Base-by-base conservation (phyloP, 2,329 filamentous ascomycete genomes). In the Celoporthe dispersa region DNA sequence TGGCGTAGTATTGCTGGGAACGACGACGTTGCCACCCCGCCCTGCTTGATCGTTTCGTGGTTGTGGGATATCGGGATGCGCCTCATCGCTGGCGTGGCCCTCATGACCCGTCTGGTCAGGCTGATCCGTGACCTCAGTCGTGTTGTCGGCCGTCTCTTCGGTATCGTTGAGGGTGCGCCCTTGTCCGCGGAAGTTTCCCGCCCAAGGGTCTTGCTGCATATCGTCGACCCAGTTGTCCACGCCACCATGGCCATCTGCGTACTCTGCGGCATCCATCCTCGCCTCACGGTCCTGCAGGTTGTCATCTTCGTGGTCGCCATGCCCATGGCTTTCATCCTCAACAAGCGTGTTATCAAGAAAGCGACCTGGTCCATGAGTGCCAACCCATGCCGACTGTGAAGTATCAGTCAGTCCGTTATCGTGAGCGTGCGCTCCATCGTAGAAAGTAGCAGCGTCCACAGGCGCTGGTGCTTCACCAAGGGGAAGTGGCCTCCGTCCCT, bases 401-500 rank as follows among this genome's bases (percentile, higher is more conserved):
- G 31, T 2, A 25, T 39, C 25, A 31, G 60, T 8, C n/a, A 19
- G 11, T 25, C 2, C 9, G 9, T 37, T 1, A 11, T 4, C 11
- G 31, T n/a, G 53, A 16, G 25, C 1, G 28, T 55, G 11, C 16
- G 16, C 39, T 25, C 28, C 25, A 31, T 9, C 11, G 28, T 35
- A n/a, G 7, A 14, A 25, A 1, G 16, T 12, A 16, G 25, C 28
- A 41, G 41, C 55, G 28, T 35, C 44, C 22, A 66, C 31, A 28
- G 63, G 60, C 0, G 35, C 41, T 19, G 70, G 65, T 41, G 35
- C 2, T 2, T n/a, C 25, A 6, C 31, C 31, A 11, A 68, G 37
- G 0, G 70, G 28, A 70, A 71, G 19, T 66, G 44, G 2, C 70
- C 70, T 5, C 70, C 70, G 7, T 64, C 60, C 37, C 19, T 70